Evolutionary conservation across 257 asterid genomes (phyloP).

Genomic region (Solanum tarijense): DNA sequence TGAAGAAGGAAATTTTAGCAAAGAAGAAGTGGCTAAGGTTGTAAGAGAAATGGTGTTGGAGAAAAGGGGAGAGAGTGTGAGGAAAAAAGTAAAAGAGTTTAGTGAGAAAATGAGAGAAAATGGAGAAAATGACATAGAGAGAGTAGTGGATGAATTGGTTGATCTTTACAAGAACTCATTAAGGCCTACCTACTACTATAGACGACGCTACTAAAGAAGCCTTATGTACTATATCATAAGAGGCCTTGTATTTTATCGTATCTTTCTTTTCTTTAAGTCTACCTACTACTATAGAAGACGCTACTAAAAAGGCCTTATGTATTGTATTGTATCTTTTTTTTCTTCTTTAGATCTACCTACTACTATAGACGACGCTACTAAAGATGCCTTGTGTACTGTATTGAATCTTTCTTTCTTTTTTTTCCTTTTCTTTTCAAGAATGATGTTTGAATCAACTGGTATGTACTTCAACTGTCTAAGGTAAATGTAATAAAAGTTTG

Average conservation of each 20-base stretch:
- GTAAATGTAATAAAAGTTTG: not conserved
- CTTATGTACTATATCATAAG: not conserved
- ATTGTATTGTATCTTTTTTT: not conserved
- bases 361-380: too few relatives aligned
- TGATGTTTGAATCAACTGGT: not conserved
- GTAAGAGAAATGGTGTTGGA: conserved; percentile 29
- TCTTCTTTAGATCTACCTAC: too few relatives aligned
- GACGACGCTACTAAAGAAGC: not conserved
- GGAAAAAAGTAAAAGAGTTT: conserved; percentile 22
- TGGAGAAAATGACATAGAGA: conserved; percentile 30
- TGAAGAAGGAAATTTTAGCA: conserved; percentile 21
- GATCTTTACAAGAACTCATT: conserved; percentile 14
- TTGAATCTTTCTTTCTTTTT: not conserved
- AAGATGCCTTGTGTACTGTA: too few relatives aligned
- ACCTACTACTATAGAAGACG: too few relatives aligned
- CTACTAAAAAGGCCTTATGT: not conserved
- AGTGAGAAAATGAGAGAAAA: conserved; percentile 22
- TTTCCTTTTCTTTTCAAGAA: too few relatives aligned
- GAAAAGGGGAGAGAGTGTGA: conserved; percentile 15
- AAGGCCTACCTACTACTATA: not conserved
- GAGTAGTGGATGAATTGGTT: conserved; percentile 31
- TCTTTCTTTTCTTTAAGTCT: too few relatives aligned
- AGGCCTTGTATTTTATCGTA: not conserved
- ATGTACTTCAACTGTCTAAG: not conserved
- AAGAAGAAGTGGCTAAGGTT: conserved; percentile 32